Percentiles rank a stretch among this genome's conserved stretches.
phyloP scores from a whole-genome alignment of 805 yeast genomes.

The Sporopachydermia quercuum region DNA sequence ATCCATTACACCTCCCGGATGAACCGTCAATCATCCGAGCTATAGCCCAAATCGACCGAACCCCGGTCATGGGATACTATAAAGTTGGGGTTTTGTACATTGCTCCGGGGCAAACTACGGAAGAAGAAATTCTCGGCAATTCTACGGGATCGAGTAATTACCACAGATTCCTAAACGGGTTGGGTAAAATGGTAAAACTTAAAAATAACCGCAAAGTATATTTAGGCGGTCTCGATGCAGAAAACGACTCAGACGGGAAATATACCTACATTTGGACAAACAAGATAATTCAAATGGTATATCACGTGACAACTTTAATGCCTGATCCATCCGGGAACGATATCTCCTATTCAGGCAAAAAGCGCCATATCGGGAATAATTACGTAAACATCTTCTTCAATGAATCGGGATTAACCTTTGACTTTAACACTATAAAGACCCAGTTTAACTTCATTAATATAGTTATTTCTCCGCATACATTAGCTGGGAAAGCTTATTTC shows the following conservation, averaged over 20 bases:
- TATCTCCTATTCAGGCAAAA: slow-evolving; percentile 36
- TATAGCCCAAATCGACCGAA: slow-evolving; percentile 47
- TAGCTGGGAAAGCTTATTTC: slow-evolving; percentile 4
- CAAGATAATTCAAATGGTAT: slow-evolving; percentile 54
- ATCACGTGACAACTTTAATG: slow-evolving; percentile 76
- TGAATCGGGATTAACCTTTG: slow-evolving; percentile 53
- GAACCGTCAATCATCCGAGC: slow-evolving; percentile 37
- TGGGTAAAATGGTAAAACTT: slow-evolving; percentile 50
- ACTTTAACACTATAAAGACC: slow-evolving; percentile 53
- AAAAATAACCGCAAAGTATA: slow-evolving; percentile 37
- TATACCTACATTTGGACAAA: slow-evolving; percentile 61
- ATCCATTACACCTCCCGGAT: slow-evolving; percentile 36
- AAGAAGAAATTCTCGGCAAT: slow-evolving; percentile 50
- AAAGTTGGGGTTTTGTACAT: slow-evolving; percentile 70
- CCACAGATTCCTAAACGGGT: slow-evolving; percentile 36
- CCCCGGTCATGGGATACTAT: slow-evolving; percentile 65
- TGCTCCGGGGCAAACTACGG: slow-evolving; percentile 49
- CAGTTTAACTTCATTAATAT: slow-evolving; percentile 77
- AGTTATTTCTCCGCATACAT: slow-evolving; percentile 54
- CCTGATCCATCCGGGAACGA: slow-evolving; percentile 33
- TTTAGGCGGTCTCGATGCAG: slow-evolving; percentile 71
- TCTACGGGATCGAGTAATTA: slow-evolving; percentile 48
- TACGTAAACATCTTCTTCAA: slow-evolving; percentile 71
- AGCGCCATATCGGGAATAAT: slow-evolving; percentile 78
- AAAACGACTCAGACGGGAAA: slow-evolving; percentile 57